Percentiles rank a stretch among this genome's conserved stretches.
These are phyloP conservation scores for Serendipita sp. DNA, from an alignment of 768 basidiomycete species.

Conservation along the genomic window DNA sequence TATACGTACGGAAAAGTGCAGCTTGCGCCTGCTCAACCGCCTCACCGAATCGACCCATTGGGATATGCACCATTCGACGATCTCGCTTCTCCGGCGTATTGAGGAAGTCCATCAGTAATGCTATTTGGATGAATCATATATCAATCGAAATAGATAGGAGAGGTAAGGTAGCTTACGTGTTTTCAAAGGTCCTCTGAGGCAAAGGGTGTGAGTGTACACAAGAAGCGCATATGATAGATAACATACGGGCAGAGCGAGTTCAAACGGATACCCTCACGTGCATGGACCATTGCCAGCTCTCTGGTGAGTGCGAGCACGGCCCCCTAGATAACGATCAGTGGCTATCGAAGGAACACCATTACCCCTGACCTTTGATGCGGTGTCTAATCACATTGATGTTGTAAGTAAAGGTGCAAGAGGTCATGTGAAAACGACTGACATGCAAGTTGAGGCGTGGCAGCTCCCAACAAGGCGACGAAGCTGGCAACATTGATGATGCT, in stretches of 20 bases:
- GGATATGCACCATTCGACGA: slow-evolving; percentile 75
- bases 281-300: slow-evolving; percentile 95
- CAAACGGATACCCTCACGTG: slow-evolving; percentile 87
- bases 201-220: slow-evolving; percentile 6
- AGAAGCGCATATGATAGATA: background rate
- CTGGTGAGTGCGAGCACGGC: slow-evolving; percentile 98
- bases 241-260: slow-evolving; percentile 93
- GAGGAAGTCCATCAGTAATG: slow-evolving; percentile 95
- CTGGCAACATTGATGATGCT: slow-evolving; percentile 98
- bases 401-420: background rate
- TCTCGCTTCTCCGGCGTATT: slow-evolving; percentile 91
- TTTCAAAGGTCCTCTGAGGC: slow-evolving; percentile 70
- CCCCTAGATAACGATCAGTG: slow-evolving; percentile 28
- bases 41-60: slow-evolving; percentile 96
- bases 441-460: slow-evolving; percentile 95
- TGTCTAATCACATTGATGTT: slow-evolving; percentile 38
- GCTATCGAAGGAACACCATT: background rate
- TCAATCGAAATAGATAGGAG: background rate
- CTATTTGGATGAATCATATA: slow-evolving; percentile 22
- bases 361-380: slow-evolving; percentile 65
- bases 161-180: slow-evolving; percentile 45
- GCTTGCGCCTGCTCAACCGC: slow-evolving; percentile 88
- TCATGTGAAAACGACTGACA: slow-evolving; percentile 35
- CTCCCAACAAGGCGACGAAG: slow-evolving; percentile 90
- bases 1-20: slow-evolving; percentile 71